phyloP scores from a whole-genome alignment of 129 eudicot species.

The Escallonia rubra region DNA sequence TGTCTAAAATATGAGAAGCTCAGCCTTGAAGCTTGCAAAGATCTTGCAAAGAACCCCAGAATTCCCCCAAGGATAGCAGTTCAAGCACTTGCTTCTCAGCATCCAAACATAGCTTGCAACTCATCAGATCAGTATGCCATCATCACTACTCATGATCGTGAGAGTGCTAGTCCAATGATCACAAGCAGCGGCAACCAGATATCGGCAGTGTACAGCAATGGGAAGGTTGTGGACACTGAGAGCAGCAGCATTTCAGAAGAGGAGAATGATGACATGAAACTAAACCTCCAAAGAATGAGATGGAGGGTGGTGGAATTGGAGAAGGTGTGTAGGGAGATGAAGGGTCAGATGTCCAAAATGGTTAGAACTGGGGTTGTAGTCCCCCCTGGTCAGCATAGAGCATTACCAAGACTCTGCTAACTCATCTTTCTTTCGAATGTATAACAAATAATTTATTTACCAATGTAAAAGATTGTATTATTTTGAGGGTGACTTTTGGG shows the following conservation, averaged over 20 bases:
- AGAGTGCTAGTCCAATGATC: slow-evolving; percentile 20
- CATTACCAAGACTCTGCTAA: slow-evolving; percentile 64
- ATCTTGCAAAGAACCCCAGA: slow-evolving; percentile 81
- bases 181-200: slow-evolving; percentile 27
- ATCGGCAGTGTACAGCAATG: slow-evolving; percentile 35
- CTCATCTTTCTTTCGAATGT: slow-evolving; percentile 6
- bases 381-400: slow-evolving; percentile 26
- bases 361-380: slow-evolving; percentile 31
- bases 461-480: neutral
- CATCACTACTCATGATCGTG: neutral
- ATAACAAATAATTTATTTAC: neutral
- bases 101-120: slow-evolving; percentile 20
- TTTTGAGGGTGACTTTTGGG: neutral
- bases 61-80: slow-evolving; percentile 76
- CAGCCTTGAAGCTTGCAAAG: slow-evolving; percentile 84
- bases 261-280: slow-evolving; percentile 48
- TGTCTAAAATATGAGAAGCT: slow-evolving; percentile 80
- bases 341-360: slow-evolving; percentile 76
- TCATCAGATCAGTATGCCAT: slow-evolving; percentile 4
- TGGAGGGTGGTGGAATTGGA: slow-evolving; percentile 87
- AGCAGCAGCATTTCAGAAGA: slow-evolving; percentile 20
- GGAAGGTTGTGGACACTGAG: slow-evolving; percentile 14
- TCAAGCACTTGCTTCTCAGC: slow-evolving; percentile 76
- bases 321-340: slow-evolving; percentile 80
- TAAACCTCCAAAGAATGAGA: slow-evolving; percentile 71